Percentiles rank a stretch among this genome's conserved stretches.
Evolutionary conservation across 2,329 filamentous ascomycete genomes (phyloP).

Genomic region (Neofusicoccum sp.): DNA sequence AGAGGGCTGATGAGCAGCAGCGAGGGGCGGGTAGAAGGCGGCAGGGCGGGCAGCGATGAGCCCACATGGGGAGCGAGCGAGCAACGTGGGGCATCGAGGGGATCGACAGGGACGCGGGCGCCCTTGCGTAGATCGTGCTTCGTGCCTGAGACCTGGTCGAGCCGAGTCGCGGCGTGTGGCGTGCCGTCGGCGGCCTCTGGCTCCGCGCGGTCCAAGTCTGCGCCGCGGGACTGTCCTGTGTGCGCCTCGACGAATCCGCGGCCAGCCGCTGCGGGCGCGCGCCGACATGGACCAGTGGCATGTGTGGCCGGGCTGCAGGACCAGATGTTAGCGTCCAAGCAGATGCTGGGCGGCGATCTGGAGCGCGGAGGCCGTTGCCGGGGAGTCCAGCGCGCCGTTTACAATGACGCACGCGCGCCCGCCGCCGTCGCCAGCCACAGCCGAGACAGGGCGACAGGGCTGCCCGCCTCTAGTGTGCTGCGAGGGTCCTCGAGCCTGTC

Average conservation of each 20-base stretch:
- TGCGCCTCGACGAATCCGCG: no score
- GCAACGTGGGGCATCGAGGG: neutral
- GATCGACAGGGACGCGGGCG: slow-evolving; percentile 5
- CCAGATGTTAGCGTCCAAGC: no score
- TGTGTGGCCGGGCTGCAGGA: no score
- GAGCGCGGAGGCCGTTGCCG: neutral
- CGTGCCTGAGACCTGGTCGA: no score
- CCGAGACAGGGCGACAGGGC: no score
- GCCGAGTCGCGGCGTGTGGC: neutral
- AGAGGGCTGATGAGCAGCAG: no score
- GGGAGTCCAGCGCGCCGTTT: no score
- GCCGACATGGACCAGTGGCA: no score
- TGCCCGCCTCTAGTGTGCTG: neutral
- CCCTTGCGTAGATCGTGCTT: slow-evolving; percentile 1
- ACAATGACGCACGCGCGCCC: neutral
- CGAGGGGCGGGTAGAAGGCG: no score
- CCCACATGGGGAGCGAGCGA: slow-evolving; percentile 2
- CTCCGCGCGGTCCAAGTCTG: neutral
- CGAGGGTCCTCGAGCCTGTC: neutral
- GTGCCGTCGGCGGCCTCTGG: neutral
- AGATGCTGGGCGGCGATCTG: no score
- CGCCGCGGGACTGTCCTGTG: neutral
- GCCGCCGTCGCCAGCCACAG: slow-evolving; percentile 2
- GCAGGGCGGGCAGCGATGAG: neutral
- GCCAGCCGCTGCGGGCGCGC: no score